Evolutionary conservation across 306 rosid species (phyloP), one percentile per base, ranked within the genome.

Genomic region (Citrullus colocynthis): DNA sequence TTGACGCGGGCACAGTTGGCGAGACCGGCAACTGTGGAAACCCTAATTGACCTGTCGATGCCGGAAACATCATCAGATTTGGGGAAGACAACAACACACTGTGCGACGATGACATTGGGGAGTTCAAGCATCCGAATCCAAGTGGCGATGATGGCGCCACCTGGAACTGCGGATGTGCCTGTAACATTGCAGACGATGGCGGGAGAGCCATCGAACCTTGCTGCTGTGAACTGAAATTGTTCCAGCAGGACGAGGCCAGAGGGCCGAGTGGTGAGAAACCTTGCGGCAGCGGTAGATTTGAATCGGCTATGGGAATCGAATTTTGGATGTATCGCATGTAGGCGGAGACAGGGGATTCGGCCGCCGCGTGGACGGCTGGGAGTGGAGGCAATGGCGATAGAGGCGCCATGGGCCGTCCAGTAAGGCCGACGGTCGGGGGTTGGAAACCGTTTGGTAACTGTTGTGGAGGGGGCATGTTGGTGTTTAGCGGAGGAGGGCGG

Each of bases 11-110:
- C 54, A 96, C 89, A 0, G 99, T 86, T 3, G 98, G 99, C 52
- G 99, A 96, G 34, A 89, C 93, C 11, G 99, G 99, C 36, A 92
- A 88, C 89, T 85, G 97, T 9, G 97, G 92, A 87, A 92, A 89
- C 85, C 96, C 96, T 83, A 91, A 77, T 64, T 88, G 90, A 18
- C 88, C 90, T 7, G 96, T 86, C 34, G 87, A 80, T 12, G 97
- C 91, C 48, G 97, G 88, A 82, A 87, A 87, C 71, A 85, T 80
- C 16, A 85, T 81, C 17, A 85, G 80, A 41, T 86, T 86, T 7
- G 98, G 96, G 15, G 98, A 93, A 13, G 98, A 91, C 4, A 88
- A 75, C 7, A 88, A 74, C 83, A 87, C 30, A 15, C 86, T 82
- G 78, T 87, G 89, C 1, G 89, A 81, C 3, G 89, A 81, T 3